phyloP scores from a whole-genome alignment of 352 stramenopile species.

The Phytophthora tentaculata region DNA sequence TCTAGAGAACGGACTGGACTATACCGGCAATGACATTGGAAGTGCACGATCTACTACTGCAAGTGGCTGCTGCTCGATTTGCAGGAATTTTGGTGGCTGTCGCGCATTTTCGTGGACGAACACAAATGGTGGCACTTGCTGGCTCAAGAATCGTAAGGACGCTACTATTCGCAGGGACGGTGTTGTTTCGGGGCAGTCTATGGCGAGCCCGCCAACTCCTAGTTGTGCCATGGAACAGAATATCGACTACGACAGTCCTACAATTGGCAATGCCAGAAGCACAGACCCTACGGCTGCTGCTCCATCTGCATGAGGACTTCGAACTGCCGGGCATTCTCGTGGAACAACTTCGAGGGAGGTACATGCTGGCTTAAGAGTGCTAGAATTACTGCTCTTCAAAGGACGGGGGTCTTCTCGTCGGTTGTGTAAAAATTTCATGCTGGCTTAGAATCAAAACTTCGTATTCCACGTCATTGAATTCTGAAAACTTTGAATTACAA shows the following conservation, averaged over 20 bases:
- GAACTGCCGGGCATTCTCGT: slow-evolving; percentile 53
- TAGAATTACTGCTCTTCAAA: slow-evolving; percentile 14
- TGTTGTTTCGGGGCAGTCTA: slow-evolving; percentile 23
- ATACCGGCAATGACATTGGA: slow-evolving; percentile 41
- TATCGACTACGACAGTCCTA: slow-evolving; percentile 32
- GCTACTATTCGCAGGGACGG: slow-evolving; percentile 7
- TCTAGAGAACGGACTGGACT: slow-evolving; percentile 34
- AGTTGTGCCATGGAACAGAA: slow-evolving; percentile 40
- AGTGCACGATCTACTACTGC: slow-evolving; percentile 15
- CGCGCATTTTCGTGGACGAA: slow-evolving; percentile 59
- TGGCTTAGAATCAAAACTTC: too few relatives aligned
- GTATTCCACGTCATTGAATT: too few relatives aligned
- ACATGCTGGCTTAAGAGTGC: slow-evolving; percentile 74
- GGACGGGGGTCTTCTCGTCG: slow-evolving; percentile 18
- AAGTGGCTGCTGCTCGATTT: slow-evolving; percentile 29
- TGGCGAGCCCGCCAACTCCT: slow-evolving; percentile 23
- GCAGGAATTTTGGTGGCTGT: slow-evolving; percentile 29
- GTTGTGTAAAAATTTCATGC: too few relatives aligned
- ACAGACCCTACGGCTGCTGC: slow-evolving; percentile 32
- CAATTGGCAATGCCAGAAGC: slow-evolving; percentile 24
- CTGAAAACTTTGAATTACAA: too few relatives aligned
- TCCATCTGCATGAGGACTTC: slow-evolving; percentile 34
- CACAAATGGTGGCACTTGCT: slow-evolving; percentile 60
- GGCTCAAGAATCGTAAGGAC: slow-evolving; percentile 43
- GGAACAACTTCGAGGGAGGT: slow-evolving; percentile 51